A percentile compares a stretch with the other conserved stretches of the same genome.
These are phyloP conservation scores for Bondarzewia mesenterica DNA, from an alignment of 1,284 basidiomycete genomes.

Conservation along the genomic window DNA sequence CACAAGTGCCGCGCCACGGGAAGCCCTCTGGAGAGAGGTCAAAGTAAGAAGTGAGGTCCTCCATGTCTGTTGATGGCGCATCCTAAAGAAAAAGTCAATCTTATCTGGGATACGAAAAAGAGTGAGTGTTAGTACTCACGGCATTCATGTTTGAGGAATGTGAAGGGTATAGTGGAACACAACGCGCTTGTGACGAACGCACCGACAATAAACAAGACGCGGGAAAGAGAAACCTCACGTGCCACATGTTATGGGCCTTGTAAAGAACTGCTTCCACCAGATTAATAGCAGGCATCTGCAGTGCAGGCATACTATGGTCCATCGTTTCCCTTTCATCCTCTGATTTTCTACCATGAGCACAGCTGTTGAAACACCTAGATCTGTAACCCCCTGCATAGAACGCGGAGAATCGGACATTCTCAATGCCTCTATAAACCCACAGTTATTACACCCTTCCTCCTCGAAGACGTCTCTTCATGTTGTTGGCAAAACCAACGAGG, in stretches of 20 bases:
- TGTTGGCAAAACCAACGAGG: neutral
- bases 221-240: neutral
- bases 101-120: no score
- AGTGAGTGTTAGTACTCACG: no score
- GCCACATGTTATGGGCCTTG: no score
- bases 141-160: neutral
- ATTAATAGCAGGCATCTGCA: no score
- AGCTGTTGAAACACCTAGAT: neutral
- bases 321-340: neutral
- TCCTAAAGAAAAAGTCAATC: no score
- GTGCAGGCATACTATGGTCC: neutral
- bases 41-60: constrained; percentile 29
- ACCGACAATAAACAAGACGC: neutral
- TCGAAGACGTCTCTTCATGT: neutral
- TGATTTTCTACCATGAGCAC: neutral
- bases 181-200: neutral
- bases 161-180: neutral
- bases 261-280: no score
- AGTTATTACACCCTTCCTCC: neutral
- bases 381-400: neutral
- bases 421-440: neutral
- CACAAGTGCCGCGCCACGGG: constrained; percentile 39
- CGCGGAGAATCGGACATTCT: neutral
- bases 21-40: constrained; percentile 36
- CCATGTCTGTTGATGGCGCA: constrained; percentile 7